Evolutionary conservation across 208 protist genomes (phyloP).

Genomic region (Leishmania arabica): DNA sequence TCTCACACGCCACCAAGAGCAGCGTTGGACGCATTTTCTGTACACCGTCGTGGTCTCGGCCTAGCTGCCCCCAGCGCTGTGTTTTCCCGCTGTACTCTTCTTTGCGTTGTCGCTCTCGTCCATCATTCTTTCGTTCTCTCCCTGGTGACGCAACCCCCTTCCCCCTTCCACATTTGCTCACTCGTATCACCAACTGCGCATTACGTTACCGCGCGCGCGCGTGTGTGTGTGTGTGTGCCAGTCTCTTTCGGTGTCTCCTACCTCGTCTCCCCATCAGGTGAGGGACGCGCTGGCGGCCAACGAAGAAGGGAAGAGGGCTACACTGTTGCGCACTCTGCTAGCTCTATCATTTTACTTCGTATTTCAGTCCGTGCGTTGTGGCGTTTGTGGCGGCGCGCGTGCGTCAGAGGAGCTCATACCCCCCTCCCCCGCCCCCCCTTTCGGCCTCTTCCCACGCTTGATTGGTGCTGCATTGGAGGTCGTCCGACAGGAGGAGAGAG

Average conservation of each 20-base stretch:
- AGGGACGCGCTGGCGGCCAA: background rate
- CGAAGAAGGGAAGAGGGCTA: background rate
- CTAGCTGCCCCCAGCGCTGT: too few species aligned
- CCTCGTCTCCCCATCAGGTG: background rate
- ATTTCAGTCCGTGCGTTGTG: background rate
- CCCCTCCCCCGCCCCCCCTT: background rate
- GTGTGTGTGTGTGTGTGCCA: background rate
- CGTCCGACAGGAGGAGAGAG: background rate
- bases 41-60: background rate
- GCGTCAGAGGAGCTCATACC: background rate
- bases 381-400: background rate
- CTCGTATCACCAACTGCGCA: background rate
- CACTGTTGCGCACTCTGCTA: background rate
- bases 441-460: background rate
- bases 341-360: background rate
- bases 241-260: background rate
- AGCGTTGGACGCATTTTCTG: background rate
- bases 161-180: background rate
- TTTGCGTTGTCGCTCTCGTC: background rate
- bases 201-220: background rate
- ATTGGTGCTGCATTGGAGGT: background rate
- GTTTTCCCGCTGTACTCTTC: background rate
- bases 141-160: background rate
- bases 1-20: background rate
- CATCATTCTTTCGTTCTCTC: background rate